Conservation (phyloP, 345 rosid genomes). For the Linum trigynum region DNA sequence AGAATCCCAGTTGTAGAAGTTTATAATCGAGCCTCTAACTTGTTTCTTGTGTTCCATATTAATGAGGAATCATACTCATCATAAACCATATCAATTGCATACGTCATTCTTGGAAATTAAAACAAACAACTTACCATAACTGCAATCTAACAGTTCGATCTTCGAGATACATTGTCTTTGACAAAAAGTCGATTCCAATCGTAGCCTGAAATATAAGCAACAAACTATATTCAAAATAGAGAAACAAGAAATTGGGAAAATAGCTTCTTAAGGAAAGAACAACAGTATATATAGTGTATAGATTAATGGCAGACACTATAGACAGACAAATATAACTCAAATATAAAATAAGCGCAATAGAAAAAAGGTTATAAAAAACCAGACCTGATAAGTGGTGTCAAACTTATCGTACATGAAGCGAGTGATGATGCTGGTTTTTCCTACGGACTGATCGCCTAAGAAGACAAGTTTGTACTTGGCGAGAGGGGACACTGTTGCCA, state of each 20-base stretch:
- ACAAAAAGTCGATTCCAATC: slow-evolving; percentile 3
- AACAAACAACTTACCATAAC: background rate
- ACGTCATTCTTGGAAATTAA: background rate
- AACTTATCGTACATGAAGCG: slow-evolving; percentile 94
- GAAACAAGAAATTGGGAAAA: background rate
- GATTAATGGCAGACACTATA: background rate
- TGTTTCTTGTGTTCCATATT: too few relatives aligned
- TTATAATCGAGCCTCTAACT: too few relatives aligned
- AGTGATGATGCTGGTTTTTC: slow-evolving; percentile 88
- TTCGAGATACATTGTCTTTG: slow-evolving; percentile 4
- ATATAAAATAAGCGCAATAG: background rate
- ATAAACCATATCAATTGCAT: background rate
- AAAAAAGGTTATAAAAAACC: background rate
- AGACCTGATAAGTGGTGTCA: slow-evolving; percentile 83
- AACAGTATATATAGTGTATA: background rate
- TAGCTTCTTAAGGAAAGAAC: background rate
- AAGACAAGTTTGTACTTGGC: slow-evolving; percentile 6
- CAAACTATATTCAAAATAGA: background rate
- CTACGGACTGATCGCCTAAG: slow-evolving; percentile 72
- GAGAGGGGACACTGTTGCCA: slow-evolving; percentile 4
- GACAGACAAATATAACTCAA: background rate
- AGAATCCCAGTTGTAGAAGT: too few relatives aligned
- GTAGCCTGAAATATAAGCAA: background rate
- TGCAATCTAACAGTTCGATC: slow-evolving; percentile 3
- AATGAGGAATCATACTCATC: too few relatives aligned